phyloP scores from a whole-genome alignment of 352 stramenopile species.

The Phytophthora litchii region DNA sequence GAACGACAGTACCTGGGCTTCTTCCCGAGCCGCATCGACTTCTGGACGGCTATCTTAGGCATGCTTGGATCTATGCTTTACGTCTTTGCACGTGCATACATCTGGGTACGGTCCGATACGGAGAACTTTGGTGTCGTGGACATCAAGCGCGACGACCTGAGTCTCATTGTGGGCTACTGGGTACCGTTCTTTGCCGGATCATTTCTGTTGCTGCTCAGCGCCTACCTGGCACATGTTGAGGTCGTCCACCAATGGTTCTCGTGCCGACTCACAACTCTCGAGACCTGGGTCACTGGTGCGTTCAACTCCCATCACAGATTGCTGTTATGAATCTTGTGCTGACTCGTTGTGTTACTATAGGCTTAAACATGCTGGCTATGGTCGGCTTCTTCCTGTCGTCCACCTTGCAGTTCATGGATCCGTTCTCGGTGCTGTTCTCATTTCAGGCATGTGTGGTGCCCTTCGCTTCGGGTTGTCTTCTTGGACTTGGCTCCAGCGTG shows the following conservation, averaged over 20 bases:
- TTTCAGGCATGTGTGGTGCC: conserved; percentile 75
- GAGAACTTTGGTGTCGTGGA: conserved; percentile 81
- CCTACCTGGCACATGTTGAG: conserved; percentile 83
- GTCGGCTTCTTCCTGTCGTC: conserved; percentile 80
- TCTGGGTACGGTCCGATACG: conserved; percentile 57
- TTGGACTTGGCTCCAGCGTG: conserved; percentile 66
- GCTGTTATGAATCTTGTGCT: conserved; percentile 10
- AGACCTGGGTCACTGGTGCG: conserved; percentile 57
- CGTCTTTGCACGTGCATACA: conserved; percentile 59
- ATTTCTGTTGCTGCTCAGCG: conserved; percentile 74
- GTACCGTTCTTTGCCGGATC: conserved; percentile 83
- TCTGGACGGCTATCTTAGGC: conserved; percentile 71
- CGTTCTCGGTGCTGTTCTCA: conserved; percentile 76
- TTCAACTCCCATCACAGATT: conserved; percentile 9
- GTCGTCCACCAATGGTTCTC: conserved; percentile 87
- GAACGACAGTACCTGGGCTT: conserved; percentile 73
- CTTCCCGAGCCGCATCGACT: conserved; percentile 86
- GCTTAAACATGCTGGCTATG: conserved; percentile 65
- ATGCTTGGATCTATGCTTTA: conserved; percentile 70
- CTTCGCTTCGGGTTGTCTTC: conserved; percentile 71
- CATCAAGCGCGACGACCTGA: conserved; percentile 63
- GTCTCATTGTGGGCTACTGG: conserved; percentile 81
- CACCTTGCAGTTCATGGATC: conserved; percentile 85
- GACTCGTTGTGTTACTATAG: conserved; percentile 35
- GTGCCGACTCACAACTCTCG: conserved; percentile 63